phyloP scores from a whole-genome alignment of 2,329 filamentous ascomycete species.

The Colletotrichum trifolii region DNA sequence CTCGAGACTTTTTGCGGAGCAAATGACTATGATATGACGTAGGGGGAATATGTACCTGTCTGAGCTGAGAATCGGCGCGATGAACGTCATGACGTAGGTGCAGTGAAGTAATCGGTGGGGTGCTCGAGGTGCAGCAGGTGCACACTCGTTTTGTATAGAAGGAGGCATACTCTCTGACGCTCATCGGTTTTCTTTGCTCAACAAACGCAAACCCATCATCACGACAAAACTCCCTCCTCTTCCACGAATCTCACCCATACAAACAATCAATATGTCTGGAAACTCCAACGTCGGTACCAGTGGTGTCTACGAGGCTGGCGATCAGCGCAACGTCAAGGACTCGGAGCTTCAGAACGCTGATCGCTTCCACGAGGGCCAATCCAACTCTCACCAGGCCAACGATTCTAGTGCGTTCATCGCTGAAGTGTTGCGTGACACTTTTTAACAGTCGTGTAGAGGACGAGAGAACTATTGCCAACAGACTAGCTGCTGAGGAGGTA shows the following conservation, averaged over 20 bases:
- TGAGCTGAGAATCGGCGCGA: conserved; percentile 32
- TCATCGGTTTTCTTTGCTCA: background rate
- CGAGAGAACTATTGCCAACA: conserved; percentile 77
- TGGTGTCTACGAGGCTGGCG: conserved; percentile 78
- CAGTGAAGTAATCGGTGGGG: conserved; percentile 22
- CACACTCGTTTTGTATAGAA: conserved; percentile 1
- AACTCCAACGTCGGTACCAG: conserved; percentile 74
- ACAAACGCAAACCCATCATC: background rate
- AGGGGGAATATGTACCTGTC: conserved; percentile 26
- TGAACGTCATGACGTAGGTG: conserved; percentile 34
- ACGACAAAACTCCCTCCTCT: background rate
- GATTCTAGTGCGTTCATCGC: conserved; percentile 74
- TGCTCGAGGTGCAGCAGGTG: background rate
- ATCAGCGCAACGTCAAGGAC: conserved; percentile 75
- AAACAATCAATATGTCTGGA: conserved; percentile 46
- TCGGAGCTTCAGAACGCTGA: conserved; percentile 58
- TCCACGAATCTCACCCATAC: background rate
- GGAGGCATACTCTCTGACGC: background rate
- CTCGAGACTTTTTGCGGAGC: conserved; percentile 32
- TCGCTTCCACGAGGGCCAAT: conserved; percentile 78
- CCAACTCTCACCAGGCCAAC: conserved; percentile 73
- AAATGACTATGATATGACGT: conserved; percentile 29
- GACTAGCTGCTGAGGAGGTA: conserved; percentile 72
- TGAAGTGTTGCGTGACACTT: background rate
- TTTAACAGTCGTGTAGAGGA: conserved; percentile 64